Base-by-base conservation (phyloP, 352 stramenopile genomes). In the Phytophthora lateralis region DNA sequence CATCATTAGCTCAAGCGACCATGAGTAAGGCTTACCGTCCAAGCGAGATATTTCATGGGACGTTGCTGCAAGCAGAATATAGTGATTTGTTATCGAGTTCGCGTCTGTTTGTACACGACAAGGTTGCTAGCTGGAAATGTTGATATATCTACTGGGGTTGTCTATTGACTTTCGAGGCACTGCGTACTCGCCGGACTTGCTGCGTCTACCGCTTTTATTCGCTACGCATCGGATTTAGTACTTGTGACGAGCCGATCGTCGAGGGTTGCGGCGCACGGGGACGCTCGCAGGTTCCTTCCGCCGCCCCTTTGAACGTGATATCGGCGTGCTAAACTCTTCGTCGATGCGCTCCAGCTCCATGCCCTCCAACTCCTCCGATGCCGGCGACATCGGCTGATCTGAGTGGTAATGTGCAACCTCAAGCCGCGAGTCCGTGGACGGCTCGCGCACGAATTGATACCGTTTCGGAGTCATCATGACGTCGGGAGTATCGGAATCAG, bases 261-360 rank as follows among this genome's bases (percentile, higher is more conserved):
- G 74, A 27, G 85, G 85, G 55, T 95, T 95, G 55, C 85, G 83
- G 53, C 85, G 85, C 38, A 87, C 78, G 0, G 85, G 82, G 12
- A 72, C 73, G 48, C 73, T 88, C 11, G 53, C 70, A n/a, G 78
- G 66, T 56, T 91, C 80, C 63, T 82, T 90, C 48, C 75, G 63
- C n/a, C 74, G 75, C 9, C 59, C 72, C 35, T 68, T 75, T 51
- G 76, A 82, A 30, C 79, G 63, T 4, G 64, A 80, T 32, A 88
- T 76, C 15, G 80, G 80, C 47, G 84, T 91, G 67, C 79, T 90
- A 69, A 93, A 93, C 64, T 93, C 84, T 53, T 93, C 84, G 59
- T 93, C 84, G 49, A 93, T 88, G 48, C 78, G 71, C 53, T 93
- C 84, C 10, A 91, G 62, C 63, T 93, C 82, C 82, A 93, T 63